Percentiles rank a stretch among this genome's conserved stretches.
Conservation (phyloP, 768 basidiomycete species). For the Mycena haematopus region DNA sequence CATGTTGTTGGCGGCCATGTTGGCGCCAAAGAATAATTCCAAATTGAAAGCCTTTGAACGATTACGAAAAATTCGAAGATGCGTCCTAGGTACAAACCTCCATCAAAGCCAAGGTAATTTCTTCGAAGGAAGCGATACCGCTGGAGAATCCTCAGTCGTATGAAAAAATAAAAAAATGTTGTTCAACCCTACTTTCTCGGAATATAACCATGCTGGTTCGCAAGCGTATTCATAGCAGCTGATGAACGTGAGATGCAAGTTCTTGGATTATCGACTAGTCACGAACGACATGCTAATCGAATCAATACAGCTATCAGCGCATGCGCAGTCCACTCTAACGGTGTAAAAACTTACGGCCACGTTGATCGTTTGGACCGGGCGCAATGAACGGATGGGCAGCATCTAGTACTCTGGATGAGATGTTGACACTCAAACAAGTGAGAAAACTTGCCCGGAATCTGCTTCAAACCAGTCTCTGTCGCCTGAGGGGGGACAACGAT, state of each 20-base stretch:
- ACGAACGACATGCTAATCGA: constrained; percentile 27
- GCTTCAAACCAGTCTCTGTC: constrained; percentile 26
- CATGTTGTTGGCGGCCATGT: constrained; percentile 27
- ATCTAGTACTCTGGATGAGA: constrained; percentile 8
- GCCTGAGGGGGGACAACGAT: constrained; percentile 22
- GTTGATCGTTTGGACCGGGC: constrained; percentile 28
- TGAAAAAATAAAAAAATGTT: not conserved
- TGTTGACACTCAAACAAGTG: not conserved
- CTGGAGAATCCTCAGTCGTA: not conserved
- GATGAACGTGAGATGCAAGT: not conserved
- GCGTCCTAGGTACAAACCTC: constrained; percentile 10
- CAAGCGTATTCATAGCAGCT: constrained; percentile 31
- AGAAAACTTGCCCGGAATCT: constrained; percentile 17
- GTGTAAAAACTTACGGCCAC: constrained; percentile 20
- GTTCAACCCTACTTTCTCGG: constrained; percentile 16
- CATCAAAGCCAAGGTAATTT: constrained; percentile 27
- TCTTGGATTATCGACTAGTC: not conserved
- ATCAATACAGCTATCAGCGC: not conserved
- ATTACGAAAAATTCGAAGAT: not conserved
- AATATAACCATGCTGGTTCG: constrained; percentile 26
- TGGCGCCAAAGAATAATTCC: constrained; percentile 12
- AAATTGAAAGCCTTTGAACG: constrained; percentile 27
- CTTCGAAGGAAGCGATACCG: constrained; percentile 30
- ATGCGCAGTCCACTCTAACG: not conserved
- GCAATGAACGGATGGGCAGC: constrained; percentile 29